These are phyloP conservation scores for Abelmoschus esculentus DNA, from an alignment of 345 rosid species.

Conservation along the genomic window DNA sequence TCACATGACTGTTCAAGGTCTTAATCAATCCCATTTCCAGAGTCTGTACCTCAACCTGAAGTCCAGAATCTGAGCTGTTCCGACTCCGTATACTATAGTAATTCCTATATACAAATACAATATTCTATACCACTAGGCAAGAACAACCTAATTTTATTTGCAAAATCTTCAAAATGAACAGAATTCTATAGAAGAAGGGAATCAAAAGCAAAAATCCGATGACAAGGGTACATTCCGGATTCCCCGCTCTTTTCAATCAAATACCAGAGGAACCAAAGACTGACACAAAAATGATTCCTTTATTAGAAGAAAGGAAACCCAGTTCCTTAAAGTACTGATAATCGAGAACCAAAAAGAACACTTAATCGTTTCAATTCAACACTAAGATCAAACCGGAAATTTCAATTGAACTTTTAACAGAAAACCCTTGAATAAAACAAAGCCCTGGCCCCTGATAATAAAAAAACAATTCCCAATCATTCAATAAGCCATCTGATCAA, in stretches of 20 bases:
- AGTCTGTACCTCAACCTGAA: too few species aligned
- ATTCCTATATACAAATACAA: neutral
- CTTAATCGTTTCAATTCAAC: neutral
- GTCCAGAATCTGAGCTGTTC: too few species aligned
- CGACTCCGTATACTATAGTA: neutral
- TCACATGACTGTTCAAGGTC: neutral
- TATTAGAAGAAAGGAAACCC: neutral
- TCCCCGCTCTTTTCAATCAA: neutral
- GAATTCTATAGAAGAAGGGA: neutral
- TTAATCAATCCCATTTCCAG: neutral
- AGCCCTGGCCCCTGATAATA: too few species aligned
- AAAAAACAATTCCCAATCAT: neutral
- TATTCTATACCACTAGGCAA: neutral
- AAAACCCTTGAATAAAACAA: too few species aligned
- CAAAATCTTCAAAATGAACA: constrained; percentile 2
- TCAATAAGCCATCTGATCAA: neutral
- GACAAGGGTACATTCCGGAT: neutral
- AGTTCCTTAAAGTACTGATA: neutral
- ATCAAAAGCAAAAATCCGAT: neutral
- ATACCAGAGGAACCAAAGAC: neutral
- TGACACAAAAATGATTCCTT: neutral
- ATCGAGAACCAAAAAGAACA: neutral
- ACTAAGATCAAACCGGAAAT: neutral
- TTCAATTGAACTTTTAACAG: neutral
- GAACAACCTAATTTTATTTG: neutral